phyloP scores from a whole-genome alignment of 2,329 filamentous ascomycete genomes.

The Biscogniauxia marginata region DNA sequence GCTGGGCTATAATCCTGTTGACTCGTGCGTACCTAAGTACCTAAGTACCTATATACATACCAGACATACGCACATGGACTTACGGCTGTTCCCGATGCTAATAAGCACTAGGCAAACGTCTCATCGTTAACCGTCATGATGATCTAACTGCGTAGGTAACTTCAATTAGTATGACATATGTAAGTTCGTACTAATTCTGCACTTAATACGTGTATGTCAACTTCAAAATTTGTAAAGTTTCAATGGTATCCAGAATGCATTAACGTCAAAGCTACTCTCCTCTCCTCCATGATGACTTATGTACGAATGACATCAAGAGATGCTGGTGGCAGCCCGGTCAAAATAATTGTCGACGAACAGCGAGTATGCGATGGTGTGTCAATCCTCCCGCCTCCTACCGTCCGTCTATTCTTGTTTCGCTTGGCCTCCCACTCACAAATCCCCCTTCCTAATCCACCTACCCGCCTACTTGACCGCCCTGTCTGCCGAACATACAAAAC shows the following conservation, averaged over 20 bases:
- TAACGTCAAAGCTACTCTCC: constrained; percentile 3
- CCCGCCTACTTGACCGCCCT: neutral
- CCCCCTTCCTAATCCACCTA: neutral
- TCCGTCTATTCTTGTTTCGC: neutral
- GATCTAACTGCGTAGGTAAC: too few relatives aligned
- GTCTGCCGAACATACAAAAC: neutral
- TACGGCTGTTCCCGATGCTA: too few relatives aligned
- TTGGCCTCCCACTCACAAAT: neutral
- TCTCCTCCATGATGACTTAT: neutral
- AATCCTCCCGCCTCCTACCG: neutral
- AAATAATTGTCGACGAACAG: neutral
- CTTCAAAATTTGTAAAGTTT: neutral
- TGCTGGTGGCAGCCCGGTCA: neutral
- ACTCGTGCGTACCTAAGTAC: too few relatives aligned
- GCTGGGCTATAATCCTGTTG: too few relatives aligned
- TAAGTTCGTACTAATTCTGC: too few relatives aligned
- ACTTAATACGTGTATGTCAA: neutral
- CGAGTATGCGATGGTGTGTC: neutral
- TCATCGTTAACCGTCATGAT: too few relatives aligned
- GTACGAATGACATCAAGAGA: neutral
- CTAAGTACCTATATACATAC: too few relatives aligned
- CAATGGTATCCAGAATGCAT: constrained; percentile 16
- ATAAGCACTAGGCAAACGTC: too few relatives aligned
- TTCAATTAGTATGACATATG: too few relatives aligned
- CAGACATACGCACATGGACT: too few relatives aligned